Conservation (phyloP, 2,329 filamentous ascomycete species). For the Coccinonectria pachysandricola region DNA sequence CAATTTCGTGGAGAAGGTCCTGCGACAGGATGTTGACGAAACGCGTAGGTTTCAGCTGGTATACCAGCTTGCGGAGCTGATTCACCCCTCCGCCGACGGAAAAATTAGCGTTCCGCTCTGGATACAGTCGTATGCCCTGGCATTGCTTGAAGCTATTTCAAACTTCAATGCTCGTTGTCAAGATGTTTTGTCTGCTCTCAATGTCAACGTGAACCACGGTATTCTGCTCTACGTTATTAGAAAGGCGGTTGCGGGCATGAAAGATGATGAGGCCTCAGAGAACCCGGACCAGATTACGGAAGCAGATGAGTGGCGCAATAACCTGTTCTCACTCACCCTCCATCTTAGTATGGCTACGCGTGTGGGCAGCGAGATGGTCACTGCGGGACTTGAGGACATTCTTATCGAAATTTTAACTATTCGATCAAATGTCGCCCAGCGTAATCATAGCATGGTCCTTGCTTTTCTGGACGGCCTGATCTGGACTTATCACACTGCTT, state of each 20-base stretch:
- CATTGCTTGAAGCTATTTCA: constrained; percentile 75
- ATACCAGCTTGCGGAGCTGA: constrained; percentile 84
- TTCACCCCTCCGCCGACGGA: constrained; percentile 69
- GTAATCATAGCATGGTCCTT: constrained; percentile 74
- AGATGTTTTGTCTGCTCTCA: constrained; percentile 84
- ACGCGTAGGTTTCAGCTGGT: constrained; percentile 80
- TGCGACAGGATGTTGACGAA: constrained; percentile 82
- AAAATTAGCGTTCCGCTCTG: constrained; percentile 58
- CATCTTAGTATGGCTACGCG: constrained; percentile 66
- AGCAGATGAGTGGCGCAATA: constrained; percentile 80
- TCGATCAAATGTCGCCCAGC: constrained; percentile 70
- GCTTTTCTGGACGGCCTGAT: constrained; percentile 83
- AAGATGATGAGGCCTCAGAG: constrained; percentile 41
- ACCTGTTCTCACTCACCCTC: constrained; percentile 77
- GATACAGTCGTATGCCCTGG: constrained; percentile 73
- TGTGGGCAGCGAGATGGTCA: constrained; percentile 73
- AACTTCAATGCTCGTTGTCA: constrained; percentile 64
- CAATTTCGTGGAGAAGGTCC: constrained; percentile 74
- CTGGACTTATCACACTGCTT: constrained; percentile 74
- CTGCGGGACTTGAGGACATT: constrained; percentile 80
- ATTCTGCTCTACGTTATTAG: constrained; percentile 87
- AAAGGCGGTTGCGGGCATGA: constrained; percentile 79
- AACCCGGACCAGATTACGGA: constrained; percentile 51
- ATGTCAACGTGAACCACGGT: constrained; percentile 92
- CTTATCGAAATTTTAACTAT: constrained; percentile 81